Percentiles rank a stretch among this genome's conserved stretches.
These are phyloP conservation scores for Senna siamea DNA, from an alignment of 306 rosid species.

Conservation along the genomic window DNA sequence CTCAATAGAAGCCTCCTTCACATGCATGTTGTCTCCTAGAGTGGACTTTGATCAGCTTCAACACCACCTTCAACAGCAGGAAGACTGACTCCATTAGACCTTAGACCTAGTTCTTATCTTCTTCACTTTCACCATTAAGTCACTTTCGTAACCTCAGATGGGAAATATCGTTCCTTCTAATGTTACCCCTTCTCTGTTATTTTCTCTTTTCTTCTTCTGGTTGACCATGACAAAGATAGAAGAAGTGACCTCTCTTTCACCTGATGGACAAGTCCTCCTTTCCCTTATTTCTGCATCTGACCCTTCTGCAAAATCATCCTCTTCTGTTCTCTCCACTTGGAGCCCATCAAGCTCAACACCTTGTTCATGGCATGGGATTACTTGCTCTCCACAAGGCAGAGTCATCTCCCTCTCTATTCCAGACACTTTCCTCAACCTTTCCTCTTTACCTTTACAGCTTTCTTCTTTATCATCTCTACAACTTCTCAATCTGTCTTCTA, in stretches of 20 bases:
- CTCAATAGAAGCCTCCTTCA: conserved; percentile 50
- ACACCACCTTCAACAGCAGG: conserved; percentile 41
- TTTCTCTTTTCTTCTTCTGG: conserved; percentile 44
- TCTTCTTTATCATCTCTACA: conserved; percentile 81
- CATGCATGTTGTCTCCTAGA: conserved; percentile 69
- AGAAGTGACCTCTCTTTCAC: conserved; percentile 60
- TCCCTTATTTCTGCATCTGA: conserved; percentile 61
- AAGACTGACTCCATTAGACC: conserved; percentile 25
- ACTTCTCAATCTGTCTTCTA: conserved; percentile 91
- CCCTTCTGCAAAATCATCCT: conserved; percentile 49
- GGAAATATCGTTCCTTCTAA: conserved; percentile 33
- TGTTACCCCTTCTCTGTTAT: conserved; percentile 39
- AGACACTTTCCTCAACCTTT: conserved; percentile 73
- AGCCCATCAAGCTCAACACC: conserved; percentile 78
- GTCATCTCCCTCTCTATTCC: conserved; percentile 86
- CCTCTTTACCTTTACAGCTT: conserved; percentile 70
- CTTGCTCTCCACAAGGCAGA: conserved; percentile 86
- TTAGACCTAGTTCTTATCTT: conserved; percentile 36
- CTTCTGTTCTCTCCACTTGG: conserved; percentile 84
- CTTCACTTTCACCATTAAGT: conserved; percentile 42
- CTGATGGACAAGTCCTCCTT: conserved; percentile 90
- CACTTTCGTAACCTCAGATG: conserved; percentile 48
- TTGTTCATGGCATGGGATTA: conserved; percentile 88
- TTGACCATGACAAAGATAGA: conserved; percentile 38
- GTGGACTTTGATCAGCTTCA: conserved; percentile 52